These are phyloP conservation scores for Aureobasidium mangrovei DNA, from an alignment of 2,329 filamentous ascomycete species.

Conservation along the genomic window DNA sequence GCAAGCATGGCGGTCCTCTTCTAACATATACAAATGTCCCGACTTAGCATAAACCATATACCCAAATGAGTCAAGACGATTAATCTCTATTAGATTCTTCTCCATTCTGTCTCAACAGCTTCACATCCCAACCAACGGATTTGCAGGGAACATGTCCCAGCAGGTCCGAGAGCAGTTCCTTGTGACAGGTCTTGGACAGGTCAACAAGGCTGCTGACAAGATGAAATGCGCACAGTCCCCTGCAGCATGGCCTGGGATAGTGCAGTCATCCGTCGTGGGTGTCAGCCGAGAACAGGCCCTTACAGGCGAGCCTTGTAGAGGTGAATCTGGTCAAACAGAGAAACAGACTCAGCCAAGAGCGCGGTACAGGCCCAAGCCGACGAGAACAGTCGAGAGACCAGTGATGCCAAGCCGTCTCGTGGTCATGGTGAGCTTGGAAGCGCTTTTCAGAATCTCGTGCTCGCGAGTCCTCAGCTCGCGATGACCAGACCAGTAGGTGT, in stretches of 20 bases:
- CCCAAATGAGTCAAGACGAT: not conserved
- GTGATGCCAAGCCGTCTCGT: conserved; percentile 34
- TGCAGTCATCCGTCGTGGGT: not conserved
- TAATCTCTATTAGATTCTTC: not conserved
- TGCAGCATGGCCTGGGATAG: not conserved
- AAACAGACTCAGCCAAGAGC: conserved; percentile 16
- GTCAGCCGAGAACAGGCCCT: too few species aligned
- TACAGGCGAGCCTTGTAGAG: too few species aligned
- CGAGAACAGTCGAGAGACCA: conserved; percentile 30
- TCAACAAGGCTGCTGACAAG: not conserved
- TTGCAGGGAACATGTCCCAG: too few species aligned
- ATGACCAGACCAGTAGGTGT: conserved; percentile 39
- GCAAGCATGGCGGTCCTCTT: not conserved
- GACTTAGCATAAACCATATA: not conserved
- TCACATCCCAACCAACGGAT: too few species aligned
- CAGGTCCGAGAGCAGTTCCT: too few species aligned
- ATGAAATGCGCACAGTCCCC: not conserved
- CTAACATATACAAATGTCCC: not conserved
- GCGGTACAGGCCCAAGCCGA: conserved; percentile 37
- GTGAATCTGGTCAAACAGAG: not conserved
- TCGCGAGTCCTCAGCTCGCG: conserved; percentile 35
- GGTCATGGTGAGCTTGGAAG: conserved; percentile 34
- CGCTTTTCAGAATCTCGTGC: conserved; percentile 32
- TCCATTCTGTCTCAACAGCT: not conserved
- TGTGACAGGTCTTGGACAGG: not conserved